Evolutionary conservation across 306 rosid genomes (phyloP).

Genomic region (Heteromeles arbutifolia): DNA sequence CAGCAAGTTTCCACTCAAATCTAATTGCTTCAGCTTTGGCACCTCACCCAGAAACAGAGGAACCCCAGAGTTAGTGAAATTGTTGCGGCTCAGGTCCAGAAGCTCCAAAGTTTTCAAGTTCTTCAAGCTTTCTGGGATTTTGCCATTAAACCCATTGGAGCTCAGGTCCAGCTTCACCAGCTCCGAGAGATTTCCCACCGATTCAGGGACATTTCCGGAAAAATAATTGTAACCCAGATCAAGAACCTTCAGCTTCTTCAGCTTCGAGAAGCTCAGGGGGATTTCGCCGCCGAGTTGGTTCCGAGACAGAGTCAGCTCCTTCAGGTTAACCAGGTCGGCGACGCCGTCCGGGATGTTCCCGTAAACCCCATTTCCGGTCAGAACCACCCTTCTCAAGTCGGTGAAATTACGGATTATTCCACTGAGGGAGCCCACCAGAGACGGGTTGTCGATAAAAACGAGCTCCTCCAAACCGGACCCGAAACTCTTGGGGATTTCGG

Average conservation of each 20-base stretch:
- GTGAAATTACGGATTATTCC: constrained; percentile 39
- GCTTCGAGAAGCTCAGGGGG: constrained; percentile 21
- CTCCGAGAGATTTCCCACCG: constrained; percentile 36
- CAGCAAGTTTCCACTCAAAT: constrained; percentile 61
- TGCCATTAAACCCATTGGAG: constrained; percentile 38
- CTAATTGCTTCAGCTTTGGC: constrained; percentile 48
- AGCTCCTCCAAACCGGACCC: constrained; percentile 47
- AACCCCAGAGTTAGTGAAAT: constrained; percentile 51
- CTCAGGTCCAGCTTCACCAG: constrained; percentile 73
- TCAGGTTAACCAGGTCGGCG: constrained; percentile 25
- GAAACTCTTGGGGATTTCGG: constrained; percentile 11
- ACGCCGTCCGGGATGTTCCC: constrained; percentile 33
- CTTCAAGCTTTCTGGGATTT: constrained; percentile 48
- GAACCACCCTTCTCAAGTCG: constrained; percentile 37
- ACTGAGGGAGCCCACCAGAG: constrained; percentile 30
- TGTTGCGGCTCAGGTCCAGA: constrained; percentile 67
- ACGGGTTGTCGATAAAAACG: constrained; percentile 61
- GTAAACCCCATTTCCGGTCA: constrained; percentile 52
- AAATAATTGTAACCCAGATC: constrained; percentile 53
- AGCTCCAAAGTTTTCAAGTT: constrained; percentile 40
- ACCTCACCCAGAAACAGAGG: constrained; percentile 49
- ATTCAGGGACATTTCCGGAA: constrained; percentile 28
- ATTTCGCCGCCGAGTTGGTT: constrained; percentile 44
- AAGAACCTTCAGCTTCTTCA: constrained; percentile 49
- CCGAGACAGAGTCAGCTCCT: constrained; percentile 61